Conservation (phyloP, 1,284 basidiomycete species). For the Puccinia sorghi region DNA sequence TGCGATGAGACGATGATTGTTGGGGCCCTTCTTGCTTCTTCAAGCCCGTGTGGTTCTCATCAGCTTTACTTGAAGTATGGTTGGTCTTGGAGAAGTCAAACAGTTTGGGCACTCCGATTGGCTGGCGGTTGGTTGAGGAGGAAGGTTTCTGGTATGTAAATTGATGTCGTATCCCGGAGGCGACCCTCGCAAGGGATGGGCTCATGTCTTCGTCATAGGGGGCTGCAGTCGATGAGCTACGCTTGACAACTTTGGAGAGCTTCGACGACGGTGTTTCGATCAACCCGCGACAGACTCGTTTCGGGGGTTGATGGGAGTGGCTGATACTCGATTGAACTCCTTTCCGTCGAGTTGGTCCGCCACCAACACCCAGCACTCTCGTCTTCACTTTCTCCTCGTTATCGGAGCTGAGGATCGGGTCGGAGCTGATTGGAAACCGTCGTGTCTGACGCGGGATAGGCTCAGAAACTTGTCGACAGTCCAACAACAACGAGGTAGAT, state of each 20-base stretch:
- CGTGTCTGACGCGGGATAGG: conserved; percentile 24
- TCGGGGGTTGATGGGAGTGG: conserved; percentile 8
- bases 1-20: conserved; percentile 3
- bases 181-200: conserved; percentile 38
- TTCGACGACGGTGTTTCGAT: conserved; percentile 18
- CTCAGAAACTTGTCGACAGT: conserved; percentile 25
- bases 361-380: neutral
- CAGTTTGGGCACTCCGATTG: conserved; percentile 7
- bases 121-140: neutral
- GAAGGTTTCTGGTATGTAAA: conserved; percentile 33
- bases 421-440: conserved; percentile 29
- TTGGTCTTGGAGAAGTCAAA: conserved; percentile 26
- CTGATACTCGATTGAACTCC: neutral
- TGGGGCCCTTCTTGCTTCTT: neutral
- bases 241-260: conserved; percentile 1
- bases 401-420: conserved; percentile 36
- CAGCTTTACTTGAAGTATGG: neutral
- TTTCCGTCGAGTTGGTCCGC: neutral
- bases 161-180: conserved; percentile 31
- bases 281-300: conserved; percentile 24
- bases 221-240: neutral
- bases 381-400: conserved; percentile 18
- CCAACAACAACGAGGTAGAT: neutral
- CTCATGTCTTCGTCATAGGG: conserved; percentile 27
- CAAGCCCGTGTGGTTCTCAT: neutral